phyloP scores from a whole-genome alignment of 352 stramenopile species.

The Phytophthora pistaciae region DNA sequence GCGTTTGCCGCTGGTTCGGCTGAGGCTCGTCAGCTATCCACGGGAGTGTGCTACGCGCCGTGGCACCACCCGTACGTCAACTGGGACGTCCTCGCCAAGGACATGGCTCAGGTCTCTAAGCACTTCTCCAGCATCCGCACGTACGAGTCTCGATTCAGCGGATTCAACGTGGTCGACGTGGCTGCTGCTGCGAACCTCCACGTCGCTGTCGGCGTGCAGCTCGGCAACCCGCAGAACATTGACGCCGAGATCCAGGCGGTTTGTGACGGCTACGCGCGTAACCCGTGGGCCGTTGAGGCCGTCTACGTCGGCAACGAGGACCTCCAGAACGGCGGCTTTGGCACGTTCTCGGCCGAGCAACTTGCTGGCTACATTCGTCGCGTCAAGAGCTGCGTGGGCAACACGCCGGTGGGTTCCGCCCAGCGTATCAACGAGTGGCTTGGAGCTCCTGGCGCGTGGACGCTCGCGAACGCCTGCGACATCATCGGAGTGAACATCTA shows the following conservation, averaged over 20 bases:
- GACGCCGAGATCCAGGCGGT: conserved; percentile 55
- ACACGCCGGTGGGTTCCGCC: conserved; percentile 60
- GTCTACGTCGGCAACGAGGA: conserved; percentile 79
- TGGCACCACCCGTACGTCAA: conserved; percentile 58
- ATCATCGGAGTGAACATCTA: conserved; percentile 68
- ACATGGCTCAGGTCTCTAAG: conserved; percentile 40
- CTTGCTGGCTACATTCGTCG: conserved; percentile 52
- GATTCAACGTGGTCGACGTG: conserved; percentile 51
- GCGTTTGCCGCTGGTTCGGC: neutral
- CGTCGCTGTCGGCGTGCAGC: conserved; percentile 61
- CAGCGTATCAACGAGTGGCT: conserved; percentile 70
- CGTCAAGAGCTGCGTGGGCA: conserved; percentile 49
- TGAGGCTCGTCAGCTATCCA: conserved; percentile 2
- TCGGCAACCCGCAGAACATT: conserved; percentile 39
- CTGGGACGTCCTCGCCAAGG: conserved; percentile 33
- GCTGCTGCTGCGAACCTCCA: conserved; percentile 49
- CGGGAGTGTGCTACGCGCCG: conserved; percentile 59
- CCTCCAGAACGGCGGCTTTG: conserved; percentile 52
- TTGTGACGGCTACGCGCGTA: conserved; percentile 42
- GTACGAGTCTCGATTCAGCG: conserved; percentile 60
- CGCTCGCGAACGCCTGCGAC: conserved; percentile 40
- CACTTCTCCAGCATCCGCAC: conserved; percentile 63
- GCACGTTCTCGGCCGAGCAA: conserved; percentile 32
- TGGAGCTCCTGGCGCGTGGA: conserved; percentile 26
- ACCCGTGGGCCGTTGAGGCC: conserved; percentile 44